Evolutionary conservation across 441 rosid genomes (phyloP).

Genomic region (Erodium texanum): DNA sequence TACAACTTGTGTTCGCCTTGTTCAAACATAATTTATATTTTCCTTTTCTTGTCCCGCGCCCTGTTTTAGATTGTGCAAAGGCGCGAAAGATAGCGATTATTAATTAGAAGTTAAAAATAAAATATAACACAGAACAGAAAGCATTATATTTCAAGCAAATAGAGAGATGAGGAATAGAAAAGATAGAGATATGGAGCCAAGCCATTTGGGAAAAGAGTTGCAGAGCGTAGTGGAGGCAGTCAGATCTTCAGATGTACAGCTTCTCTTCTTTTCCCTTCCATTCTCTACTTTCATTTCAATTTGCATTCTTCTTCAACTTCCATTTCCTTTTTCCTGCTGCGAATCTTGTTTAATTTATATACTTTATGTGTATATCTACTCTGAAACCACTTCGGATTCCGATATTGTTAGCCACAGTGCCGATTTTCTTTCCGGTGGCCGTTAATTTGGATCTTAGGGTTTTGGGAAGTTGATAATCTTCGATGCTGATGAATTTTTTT

Average conservation of each 20-base stretch:
- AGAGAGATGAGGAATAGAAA: background rate
- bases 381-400: background rate
- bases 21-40: too few relatives aligned
- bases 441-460: constrained; percentile 3
- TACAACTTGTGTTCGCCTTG: too few relatives aligned
- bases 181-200: constrained; percentile 26
- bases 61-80: background rate
- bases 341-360: background rate
- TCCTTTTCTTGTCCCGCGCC: background rate
- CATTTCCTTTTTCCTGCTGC: background rate
- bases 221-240: constrained; percentile 37
- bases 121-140: background rate
- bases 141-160: background rate
- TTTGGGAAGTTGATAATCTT: background rate
- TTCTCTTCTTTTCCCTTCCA: constrained; percentile 8
- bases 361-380: background rate
- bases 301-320: too few relatives aligned
- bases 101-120: background rate
- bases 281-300: too few relatives aligned
- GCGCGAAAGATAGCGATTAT: background rate
- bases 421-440: background rate
- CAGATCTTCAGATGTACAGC: constrained; percentile 52
- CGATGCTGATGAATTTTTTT: background rate
- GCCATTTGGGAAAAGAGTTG: constrained; percentile 25
- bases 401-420: background rate